These are phyloP conservation scores for Hemisphaericaspora xylanilytica DNA, from an alignment of 1,139 yeast species.

Conservation along the genomic window DNA sequence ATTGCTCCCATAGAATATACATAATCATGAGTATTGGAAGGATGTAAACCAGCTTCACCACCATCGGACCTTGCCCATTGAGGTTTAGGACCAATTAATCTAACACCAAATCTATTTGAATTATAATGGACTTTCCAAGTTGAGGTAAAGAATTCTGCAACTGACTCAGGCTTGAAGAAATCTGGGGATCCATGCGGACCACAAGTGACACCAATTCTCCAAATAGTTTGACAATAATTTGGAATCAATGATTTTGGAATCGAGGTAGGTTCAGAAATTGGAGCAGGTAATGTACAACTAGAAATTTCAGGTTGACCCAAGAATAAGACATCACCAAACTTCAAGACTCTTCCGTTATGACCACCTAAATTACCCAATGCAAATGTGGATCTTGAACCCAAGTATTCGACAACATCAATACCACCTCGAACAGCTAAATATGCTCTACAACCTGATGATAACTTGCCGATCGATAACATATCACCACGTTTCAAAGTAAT, in stretches of 20 bases:
- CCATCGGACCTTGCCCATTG: constrained; percentile 97
- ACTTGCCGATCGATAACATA: constrained; percentile 74
- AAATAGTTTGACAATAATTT: constrained; percentile 51
- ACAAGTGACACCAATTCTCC: constrained; percentile 91
- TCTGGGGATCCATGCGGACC: constrained; percentile 99
- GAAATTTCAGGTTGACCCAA: constrained; percentile 73
- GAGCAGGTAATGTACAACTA: constrained; percentile 69
- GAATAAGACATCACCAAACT: constrained; percentile 87
- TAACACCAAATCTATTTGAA: constrained; percentile 93
- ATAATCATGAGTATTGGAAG: constrained; percentile 96
- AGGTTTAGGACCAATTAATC: constrained; percentile 94
- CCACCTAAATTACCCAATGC: constrained; percentile 96
- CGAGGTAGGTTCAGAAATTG: constrained; percentile 58
- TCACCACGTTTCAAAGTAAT: constrained; percentile 70
- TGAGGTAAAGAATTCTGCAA: constrained; percentile 67
- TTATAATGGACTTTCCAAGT: constrained; percentile 96
- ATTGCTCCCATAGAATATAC: constrained; percentile 95
- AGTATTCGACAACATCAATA: constrained; percentile 86
- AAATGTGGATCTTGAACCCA: constrained; percentile 95
- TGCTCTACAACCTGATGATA: constrained; percentile 79
- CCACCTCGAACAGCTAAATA: constrained; percentile 92
- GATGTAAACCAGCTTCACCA: constrained; percentile 97
- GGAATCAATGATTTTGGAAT: constrained; percentile 64
- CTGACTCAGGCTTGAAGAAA: constrained; percentile 76
- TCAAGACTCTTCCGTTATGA: constrained; percentile 85